Evolutionary conservation across 2,329 filamentous ascomycete species (phyloP).

Genomic region (Periconia digitata): DNA sequence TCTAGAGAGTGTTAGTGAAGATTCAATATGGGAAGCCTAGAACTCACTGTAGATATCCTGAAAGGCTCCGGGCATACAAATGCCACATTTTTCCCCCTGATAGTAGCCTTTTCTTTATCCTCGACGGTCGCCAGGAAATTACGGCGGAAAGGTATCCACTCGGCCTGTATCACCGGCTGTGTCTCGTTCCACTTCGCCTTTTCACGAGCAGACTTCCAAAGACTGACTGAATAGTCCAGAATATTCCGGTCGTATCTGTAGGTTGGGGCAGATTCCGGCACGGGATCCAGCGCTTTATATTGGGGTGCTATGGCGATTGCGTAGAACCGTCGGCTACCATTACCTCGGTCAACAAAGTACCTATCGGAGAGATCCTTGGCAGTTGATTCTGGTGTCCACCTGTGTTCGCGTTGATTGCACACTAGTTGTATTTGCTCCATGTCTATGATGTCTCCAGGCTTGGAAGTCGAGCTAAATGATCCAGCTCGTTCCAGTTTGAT

Average conservation of each 20-base stretch:
- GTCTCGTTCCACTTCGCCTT: slow-evolving; percentile 57
- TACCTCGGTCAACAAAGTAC: slow-evolving; percentile 59
- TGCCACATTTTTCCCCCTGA: slow-evolving; percentile 54
- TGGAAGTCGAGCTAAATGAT: background rate
- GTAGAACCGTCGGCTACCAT: slow-evolving; percentile 62
- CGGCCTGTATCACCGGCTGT: slow-evolving; percentile 81
- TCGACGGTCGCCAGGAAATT: slow-evolving; percentile 72
- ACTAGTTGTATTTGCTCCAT: slow-evolving; percentile 60
- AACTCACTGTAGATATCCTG: slow-evolving; percentile 71
- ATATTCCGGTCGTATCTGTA: slow-evolving; percentile 58
- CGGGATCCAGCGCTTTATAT: slow-evolving; percentile 64
- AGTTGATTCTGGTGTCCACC: slow-evolving; percentile 49
- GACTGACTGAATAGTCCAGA: slow-evolving; percentile 79
- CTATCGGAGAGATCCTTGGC: slow-evolving; percentile 48
- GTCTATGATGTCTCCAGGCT: slow-evolving; percentile 53
- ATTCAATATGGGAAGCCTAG: background rate
- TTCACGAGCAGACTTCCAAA: slow-evolving; percentile 64
- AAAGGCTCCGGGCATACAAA: slow-evolving; percentile 78
- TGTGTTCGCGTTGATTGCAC: slow-evolving; percentile 29
- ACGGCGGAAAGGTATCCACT: slow-evolving; percentile 73
- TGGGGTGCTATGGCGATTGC: slow-evolving; percentile 49
- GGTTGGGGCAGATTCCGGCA: slow-evolving; percentile 58
- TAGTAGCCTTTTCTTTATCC: slow-evolving; percentile 55
- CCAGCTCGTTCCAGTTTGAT: slow-evolving; percentile 19
- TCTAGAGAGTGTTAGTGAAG: slow-evolving; percentile 45